A percentile compares a stretch with the other conserved stretches of the same genome.
These are phyloP conservation scores for Plasmodium gaboni DNA, from an alignment of 169 alveolate species.

Conservation along the genomic window DNA sequence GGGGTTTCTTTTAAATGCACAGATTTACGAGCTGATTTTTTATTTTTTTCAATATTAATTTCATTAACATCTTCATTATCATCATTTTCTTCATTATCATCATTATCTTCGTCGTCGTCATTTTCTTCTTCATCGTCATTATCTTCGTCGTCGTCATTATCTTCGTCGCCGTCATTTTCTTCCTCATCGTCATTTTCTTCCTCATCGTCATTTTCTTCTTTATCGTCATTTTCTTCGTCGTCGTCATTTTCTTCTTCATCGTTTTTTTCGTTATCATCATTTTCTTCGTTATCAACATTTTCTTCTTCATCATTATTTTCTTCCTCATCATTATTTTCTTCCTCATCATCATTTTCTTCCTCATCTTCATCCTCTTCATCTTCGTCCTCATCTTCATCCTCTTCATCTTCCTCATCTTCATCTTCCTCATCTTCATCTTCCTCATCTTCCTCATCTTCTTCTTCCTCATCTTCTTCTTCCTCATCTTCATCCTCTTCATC, in stretches of 20 bases:
- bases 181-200: constrained; percentile 10
- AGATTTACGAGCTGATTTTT: background rate
- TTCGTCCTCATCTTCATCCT: background rate
- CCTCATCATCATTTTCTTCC: background rate
- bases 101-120: background rate
- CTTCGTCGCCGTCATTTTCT: background rate
- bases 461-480: constrained; percentile 19
- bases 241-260: constrained; percentile 12
- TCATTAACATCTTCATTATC: constrained; percentile 25
- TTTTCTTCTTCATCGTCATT: background rate
- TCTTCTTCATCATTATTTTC: background rate
- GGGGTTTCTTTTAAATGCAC: constrained; percentile 12
- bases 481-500: constrained; percentile 20
- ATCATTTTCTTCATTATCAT: constrained; percentile 26
- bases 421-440: constrained; percentile 3
- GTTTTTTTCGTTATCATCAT: background rate
- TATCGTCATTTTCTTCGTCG: background rate
- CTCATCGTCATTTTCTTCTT: background rate
- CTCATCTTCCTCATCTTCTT: constrained; percentile 22
- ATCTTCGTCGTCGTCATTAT: background rate
- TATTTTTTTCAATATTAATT: background rate
- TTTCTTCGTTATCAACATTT: background rate
- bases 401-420: constrained; percentile 18
- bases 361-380: constrained; percentile 16
- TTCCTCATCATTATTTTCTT: constrained; percentile 4